phyloP scores from a whole-genome alignment of 768 basidiomycete genomes.

The Psilocybe sp. region DNA sequence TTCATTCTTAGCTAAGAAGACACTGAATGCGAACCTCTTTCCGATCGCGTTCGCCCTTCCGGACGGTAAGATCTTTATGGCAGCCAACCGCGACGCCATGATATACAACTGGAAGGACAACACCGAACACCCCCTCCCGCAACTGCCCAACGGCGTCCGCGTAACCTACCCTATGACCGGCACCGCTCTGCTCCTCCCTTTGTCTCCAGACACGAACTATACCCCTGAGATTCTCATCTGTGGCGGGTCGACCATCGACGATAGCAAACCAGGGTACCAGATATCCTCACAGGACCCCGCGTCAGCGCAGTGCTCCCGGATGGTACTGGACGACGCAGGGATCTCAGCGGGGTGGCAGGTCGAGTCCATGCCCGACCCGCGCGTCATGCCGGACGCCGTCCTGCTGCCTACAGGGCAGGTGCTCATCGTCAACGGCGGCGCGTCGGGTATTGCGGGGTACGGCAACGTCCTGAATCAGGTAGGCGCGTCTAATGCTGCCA shows the following conservation, averaged over 20 bases:
- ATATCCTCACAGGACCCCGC: slow-evolving; percentile 74
- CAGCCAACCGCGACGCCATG: slow-evolving; percentile 76
- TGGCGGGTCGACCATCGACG: slow-evolving; percentile 70
- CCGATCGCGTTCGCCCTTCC: slow-evolving; percentile 74
- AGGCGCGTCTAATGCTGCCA: slow-evolving; percentile 76
- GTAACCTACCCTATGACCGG: slow-evolving; percentile 85
- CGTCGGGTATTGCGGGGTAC: slow-evolving; percentile 73
- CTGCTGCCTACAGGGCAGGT: slow-evolving; percentile 75
- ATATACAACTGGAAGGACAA: slow-evolving; percentile 75
- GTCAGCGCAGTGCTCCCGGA: slow-evolving; percentile 69
- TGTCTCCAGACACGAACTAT: slow-evolving; percentile 60
- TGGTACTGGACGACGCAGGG: slow-evolving; percentile 61
- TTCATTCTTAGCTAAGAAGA: slow-evolving; percentile 57
- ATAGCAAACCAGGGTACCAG: slow-evolving; percentile 53
- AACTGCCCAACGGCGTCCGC: slow-evolving; percentile 73
- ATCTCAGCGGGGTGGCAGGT: slow-evolving; percentile 70
- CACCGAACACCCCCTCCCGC: slow-evolving; percentile 58
- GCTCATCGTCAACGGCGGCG: slow-evolving; percentile 75
- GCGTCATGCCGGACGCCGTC: slow-evolving; percentile 80
- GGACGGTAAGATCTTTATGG: slow-evolving; percentile 68
- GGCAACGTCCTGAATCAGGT: slow-evolving; percentile 69
- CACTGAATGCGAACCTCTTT: slow-evolving; percentile 81
- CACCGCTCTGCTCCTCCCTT: slow-evolving; percentile 69
- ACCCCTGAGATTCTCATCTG: slow-evolving; percentile 71
- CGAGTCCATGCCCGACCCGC: slow-evolving; percentile 71